Base-by-base conservation (phyloP, 192 early-diverging fungal species). In the Podila horticola region DNA sequence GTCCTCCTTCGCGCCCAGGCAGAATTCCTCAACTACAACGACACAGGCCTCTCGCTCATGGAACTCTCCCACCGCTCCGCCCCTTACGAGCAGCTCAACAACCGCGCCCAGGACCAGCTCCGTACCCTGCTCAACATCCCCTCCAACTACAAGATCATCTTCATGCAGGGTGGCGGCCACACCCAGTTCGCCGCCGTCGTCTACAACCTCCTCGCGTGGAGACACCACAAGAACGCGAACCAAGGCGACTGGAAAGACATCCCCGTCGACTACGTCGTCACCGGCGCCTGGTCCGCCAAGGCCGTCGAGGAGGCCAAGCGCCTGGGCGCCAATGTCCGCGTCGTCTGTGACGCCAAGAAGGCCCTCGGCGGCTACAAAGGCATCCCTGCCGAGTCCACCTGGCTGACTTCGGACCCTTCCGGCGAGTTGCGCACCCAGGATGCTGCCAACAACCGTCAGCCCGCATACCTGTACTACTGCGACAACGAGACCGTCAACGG, bases 401-500 rank as follows among this genome's bases (percentile, higher is more conserved):
- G 94, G 95, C 29, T 57, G 28, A 63, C 75, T 8, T 79, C 75
- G 17, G 69, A 71, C 28, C 64, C 75, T 34, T 10, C 48, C 2
- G 75, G 65, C 3, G 28, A 36, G 22, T 3, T 58, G 13, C 75
- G 69, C 12, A 58, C 30, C 4, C 26, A 26, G 0, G 75, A 71
- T 28, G 83, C 87, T 8, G 89, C 93, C 38, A 86, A 89, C 20
- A 87, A 85, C 49, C 81, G 91, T 8, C 86, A 94, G 65, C 92
- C 94, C 19, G 93, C 95, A 30, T 99, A 92, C 73, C 91, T 98
- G 13, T 99, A 96, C 82, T 97, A 97, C 82, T 97, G 96, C 86
- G 95, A 96, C 82, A 99, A 99, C 83, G 98, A 99, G 84, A 99
- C 98, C 1, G 92, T 99, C 51, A 94, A 99, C 72, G 98, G 98